Percentiles rank a stretch among this genome's conserved stretches.
These are phyloP conservation scores for Pseudopyrenochaeta lycopersici DNA, from an alignment of 2,329 filamentous ascomycete genomes.

Conservation along the genomic window DNA sequence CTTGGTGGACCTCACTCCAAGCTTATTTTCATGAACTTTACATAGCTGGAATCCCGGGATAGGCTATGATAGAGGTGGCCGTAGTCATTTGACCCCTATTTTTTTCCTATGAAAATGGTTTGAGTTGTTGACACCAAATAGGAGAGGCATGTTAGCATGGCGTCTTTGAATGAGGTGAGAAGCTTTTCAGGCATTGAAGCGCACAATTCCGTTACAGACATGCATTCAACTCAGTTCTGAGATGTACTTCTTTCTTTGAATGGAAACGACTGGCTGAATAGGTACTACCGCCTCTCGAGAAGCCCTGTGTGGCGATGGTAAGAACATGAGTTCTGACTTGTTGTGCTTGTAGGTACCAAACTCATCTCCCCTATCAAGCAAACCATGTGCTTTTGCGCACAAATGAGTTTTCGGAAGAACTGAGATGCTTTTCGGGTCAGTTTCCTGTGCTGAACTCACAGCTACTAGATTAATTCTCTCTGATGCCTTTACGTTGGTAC, in stretches of 20 bases:
- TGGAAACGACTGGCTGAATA: constrained; percentile 33
- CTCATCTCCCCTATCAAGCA: too few species aligned
- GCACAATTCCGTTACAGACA: constrained; percentile 78
- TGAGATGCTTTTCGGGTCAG: constrained; percentile 71
- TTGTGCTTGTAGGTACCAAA: constrained; percentile 67
- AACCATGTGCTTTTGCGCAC: too few species aligned
- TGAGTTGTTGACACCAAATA: constrained; percentile 78
- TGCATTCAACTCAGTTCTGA: constrained; percentile 60
- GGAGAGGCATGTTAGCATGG: constrained; percentile 75
- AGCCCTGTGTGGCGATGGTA: constrained; percentile 61
- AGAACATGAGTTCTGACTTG: constrained; percentile 71
- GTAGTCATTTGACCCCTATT: constrained; percentile 59
- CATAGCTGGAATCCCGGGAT: constrained; percentile 73
- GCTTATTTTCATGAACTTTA: constrained; percentile 77
- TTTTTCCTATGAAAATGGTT: constrained; percentile 50
- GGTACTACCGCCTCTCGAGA: constrained; percentile 54
- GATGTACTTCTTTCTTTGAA: too few species aligned
- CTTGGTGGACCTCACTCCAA: constrained; percentile 71
- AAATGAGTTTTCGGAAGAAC: too few species aligned
- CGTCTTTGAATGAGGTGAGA: constrained; percentile 80
- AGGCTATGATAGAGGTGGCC: constrained; percentile 73
- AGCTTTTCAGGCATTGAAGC: constrained; percentile 77
- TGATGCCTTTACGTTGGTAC: constrained; percentile 76
- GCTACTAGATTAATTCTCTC: constrained; percentile 77
- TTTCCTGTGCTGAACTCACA: constrained; percentile 77